Evolutionary conservation across 2,329 filamentous ascomycete genomes (phyloP).

Genomic region (Pseudogymnoascus sp.): DNA sequence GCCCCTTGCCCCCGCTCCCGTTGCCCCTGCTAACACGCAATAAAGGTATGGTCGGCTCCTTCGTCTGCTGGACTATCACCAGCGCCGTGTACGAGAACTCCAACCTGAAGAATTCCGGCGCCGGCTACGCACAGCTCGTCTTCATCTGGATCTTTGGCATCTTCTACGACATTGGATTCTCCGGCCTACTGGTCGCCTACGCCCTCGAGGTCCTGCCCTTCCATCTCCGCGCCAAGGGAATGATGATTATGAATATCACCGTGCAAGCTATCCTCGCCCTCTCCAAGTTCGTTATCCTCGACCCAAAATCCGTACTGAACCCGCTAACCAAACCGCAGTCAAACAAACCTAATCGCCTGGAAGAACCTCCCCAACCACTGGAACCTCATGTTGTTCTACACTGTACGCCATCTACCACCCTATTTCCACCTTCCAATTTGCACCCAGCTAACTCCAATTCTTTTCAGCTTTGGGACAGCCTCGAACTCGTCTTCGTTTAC

Average conservation of each 20-base stretch:
- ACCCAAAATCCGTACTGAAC: slow-evolving; percentile 36
- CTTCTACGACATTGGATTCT: slow-evolving; percentile 49
- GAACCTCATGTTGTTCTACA: slow-evolving; percentile 60
- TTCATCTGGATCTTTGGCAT: slow-evolving; percentile 42
- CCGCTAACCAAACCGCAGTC: slow-evolving; percentile 29
- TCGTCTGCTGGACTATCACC: slow-evolving; percentile 40
- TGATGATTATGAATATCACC: slow-evolving; percentile 54
- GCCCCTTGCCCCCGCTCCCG: background rate
- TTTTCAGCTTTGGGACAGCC: slow-evolving; percentile 44
- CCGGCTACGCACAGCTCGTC: slow-evolving; percentile 34
- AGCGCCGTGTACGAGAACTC: slow-evolving; percentile 35
- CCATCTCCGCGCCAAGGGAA: slow-evolving; percentile 31
- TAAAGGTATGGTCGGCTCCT: slow-evolving; percentile 31
- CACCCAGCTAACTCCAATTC: slow-evolving; percentile 11
- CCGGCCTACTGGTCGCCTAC: slow-evolving; percentile 48
- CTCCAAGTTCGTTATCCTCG: slow-evolving; percentile 50
- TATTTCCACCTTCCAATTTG: background rate
- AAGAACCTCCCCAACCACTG: slow-evolving; percentile 49
- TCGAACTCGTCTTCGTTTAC: slow-evolving; percentile 53
- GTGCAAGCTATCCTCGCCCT: slow-evolving; percentile 8
- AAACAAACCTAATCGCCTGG: slow-evolving; percentile 57
- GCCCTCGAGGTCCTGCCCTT: slow-evolving; percentile 43
- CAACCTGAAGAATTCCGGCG: slow-evolving; percentile 26
- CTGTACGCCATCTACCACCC: slow-evolving; percentile 29
- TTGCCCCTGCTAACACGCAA: background rate